Percentiles rank a stretch among this genome's conserved stretches.
Conservation (phyloP, 140 eudicot genomes). For the Senecio squalidus region DNA sequence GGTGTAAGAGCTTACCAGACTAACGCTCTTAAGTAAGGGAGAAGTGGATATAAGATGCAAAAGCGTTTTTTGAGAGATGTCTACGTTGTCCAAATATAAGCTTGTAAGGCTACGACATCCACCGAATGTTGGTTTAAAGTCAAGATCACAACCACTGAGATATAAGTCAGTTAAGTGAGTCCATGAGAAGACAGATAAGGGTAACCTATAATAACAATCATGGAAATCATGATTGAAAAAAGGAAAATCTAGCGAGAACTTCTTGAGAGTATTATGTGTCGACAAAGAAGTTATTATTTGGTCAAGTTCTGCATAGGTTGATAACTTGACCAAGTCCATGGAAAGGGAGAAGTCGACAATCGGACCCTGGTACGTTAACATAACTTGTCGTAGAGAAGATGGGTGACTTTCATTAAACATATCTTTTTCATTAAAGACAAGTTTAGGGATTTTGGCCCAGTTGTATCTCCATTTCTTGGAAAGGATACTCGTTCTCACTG, state of each 20-base stretch:
- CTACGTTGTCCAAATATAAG: conserved; percentile 14
- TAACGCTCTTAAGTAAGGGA: conserved; percentile 19
- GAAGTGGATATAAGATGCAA: conserved; percentile 21
- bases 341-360: not conserved
- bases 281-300: not conserved
- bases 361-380: not conserved
- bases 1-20: conserved; percentile 1
- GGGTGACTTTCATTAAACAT: not conserved
- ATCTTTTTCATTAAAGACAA: not conserved
- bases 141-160: conserved; percentile 18
- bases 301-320: not conserved
- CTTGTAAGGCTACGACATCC: conserved; percentile 11
- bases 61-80: conserved; percentile 2
- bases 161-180: conserved; percentile 7
- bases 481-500: conserved; percentile 14
- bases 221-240: no score
- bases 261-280: not conserved
- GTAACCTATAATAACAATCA: not conserved
- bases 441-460: conserved; percentile 10
- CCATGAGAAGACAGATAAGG: conserved; percentile 1
- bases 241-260: not conserved
- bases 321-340: not conserved
- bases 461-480: conserved; percentile 8
- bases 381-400: not conserved
- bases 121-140: conserved; percentile 14